Conservation (phyloP, 306 rosid genomes). For the Prunus mira region DNA sequence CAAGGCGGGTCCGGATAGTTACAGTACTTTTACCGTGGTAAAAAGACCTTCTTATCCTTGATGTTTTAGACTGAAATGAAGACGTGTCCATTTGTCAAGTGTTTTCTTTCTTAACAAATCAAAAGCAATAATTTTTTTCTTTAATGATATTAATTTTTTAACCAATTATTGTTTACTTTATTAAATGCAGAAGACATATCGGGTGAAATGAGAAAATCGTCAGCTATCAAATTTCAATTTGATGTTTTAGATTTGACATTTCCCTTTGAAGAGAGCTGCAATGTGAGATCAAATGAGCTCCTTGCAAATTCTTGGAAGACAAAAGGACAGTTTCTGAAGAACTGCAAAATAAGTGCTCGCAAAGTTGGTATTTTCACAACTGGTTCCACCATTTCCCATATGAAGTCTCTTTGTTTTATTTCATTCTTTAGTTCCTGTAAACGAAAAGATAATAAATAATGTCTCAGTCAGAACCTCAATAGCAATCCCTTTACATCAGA, state of each 20-base stretch:
- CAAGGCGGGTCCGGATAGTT: too few species aligned
- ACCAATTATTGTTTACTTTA: too few species aligned
- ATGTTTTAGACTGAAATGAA: too few species aligned
- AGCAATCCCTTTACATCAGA: constrained; percentile 16
- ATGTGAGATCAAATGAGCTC: background rate
- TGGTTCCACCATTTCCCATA: constrained; percentile 73
- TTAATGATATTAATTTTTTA: too few species aligned
- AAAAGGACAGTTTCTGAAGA: background rate
- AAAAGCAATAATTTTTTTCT: too few species aligned
- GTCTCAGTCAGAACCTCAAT: constrained; percentile 17
- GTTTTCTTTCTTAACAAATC: too few species aligned
- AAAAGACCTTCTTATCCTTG: too few species aligned
- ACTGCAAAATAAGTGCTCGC: constrained; percentile 44
- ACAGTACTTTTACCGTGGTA: too few species aligned
- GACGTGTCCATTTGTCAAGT: too few species aligned
- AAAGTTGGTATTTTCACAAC: constrained; percentile 66
- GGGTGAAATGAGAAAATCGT: too few species aligned
- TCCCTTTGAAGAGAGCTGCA: background rate
- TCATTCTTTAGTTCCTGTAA: constrained; percentile 84
- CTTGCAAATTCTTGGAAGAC: background rate
- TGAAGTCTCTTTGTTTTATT: constrained; percentile 76
- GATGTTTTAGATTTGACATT: background rate
- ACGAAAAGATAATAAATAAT: constrained; percentile 20
- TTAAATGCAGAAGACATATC: too few species aligned
- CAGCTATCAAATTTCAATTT: too few species aligned